phyloP scores from a whole-genome alignment of 2,329 filamentous ascomycete genomes.

The Leptosphaerulina australis region DNA sequence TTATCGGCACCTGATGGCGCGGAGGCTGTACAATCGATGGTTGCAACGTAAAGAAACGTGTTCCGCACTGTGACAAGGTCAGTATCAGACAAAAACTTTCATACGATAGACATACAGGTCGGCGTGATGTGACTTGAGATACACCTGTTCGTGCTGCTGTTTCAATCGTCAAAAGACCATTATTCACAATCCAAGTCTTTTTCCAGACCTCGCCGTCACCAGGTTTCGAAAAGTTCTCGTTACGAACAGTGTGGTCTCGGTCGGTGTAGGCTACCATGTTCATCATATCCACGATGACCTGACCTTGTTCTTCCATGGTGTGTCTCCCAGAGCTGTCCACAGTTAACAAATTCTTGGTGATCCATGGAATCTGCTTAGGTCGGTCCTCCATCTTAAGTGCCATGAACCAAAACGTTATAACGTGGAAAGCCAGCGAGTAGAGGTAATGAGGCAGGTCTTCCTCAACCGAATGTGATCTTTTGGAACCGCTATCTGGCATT shows the following conservation, averaged over 20 bases:
- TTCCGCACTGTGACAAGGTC: slow-evolving; percentile 45
- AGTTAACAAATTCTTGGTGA: slow-evolving; percentile 81
- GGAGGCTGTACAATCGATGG: slow-evolving; percentile 48
- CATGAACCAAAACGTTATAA: slow-evolving; percentile 97
- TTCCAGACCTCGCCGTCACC: slow-evolving; percentile 70
- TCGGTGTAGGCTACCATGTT: slow-evolving; percentile 86
- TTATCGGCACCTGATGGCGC: slow-evolving; percentile 51
- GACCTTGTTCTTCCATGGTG: slow-evolving; percentile 85
- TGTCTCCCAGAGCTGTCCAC: slow-evolving; percentile 76
- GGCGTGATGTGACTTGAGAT: slow-evolving; percentile 73
- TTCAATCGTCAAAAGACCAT: slow-evolving; percentile 75
- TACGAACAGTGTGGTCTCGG: slow-evolving; percentile 74
- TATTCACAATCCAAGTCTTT: slow-evolving; percentile 74
- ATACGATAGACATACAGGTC: slow-evolving; percentile 69
- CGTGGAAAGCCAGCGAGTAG: slow-evolving; percentile 90
- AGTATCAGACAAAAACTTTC: slow-evolving; percentile 11
- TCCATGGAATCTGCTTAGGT: slow-evolving; percentile 84
- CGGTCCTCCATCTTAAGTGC: slow-evolving; percentile 84
- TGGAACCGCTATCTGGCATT: slow-evolving; percentile 40
- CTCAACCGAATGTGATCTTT: slow-evolving; percentile 53
- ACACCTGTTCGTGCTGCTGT: slow-evolving; percentile 70
- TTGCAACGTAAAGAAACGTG: slow-evolving; percentile 49
- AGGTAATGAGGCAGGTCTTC: slow-evolving; percentile 92
- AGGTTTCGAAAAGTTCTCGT: slow-evolving; percentile 68
- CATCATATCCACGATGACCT: slow-evolving; percentile 95